Percentiles rank a stretch among this genome's conserved stretches.
These are phyloP conservation scores for Fraxinus ornus DNA, from an alignment of 305 asterid species.

Conservation along the genomic window DNA sequence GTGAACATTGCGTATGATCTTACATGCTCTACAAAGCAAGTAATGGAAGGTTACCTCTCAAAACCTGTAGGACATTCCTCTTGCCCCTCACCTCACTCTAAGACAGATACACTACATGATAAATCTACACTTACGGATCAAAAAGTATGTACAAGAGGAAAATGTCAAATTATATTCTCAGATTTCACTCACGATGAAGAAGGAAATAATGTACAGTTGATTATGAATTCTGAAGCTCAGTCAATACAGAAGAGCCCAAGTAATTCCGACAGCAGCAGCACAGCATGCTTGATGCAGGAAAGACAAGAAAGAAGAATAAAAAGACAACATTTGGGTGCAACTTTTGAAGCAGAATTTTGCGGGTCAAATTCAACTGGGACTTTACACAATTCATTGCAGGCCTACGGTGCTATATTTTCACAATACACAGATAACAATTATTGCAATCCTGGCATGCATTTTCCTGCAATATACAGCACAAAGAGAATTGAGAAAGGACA, in stretches of 20 bases:
- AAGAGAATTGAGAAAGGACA: constrained; percentile 62
- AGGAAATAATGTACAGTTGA: constrained; percentile 37
- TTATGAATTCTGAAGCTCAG: constrained; percentile 29
- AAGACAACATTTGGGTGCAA: constrained; percentile 38
- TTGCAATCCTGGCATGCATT: constrained; percentile 41
- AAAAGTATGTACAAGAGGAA: constrained; percentile 48
- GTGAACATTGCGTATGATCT: constrained; percentile 27
- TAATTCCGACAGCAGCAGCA: constrained; percentile 46
- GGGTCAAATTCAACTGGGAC: constrained; percentile 44
- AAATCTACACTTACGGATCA: constrained; percentile 24
- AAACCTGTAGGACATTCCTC: constrained; percentile 33
- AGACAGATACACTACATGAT: constrained; percentile 28
- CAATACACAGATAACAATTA: constrained; percentile 29
- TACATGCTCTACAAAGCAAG: constrained; percentile 30
- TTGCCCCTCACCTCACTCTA: constrained; percentile 26
- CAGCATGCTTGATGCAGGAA: constrained; percentile 43
- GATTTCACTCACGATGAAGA: constrained; percentile 70
- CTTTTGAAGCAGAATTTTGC: constrained; percentile 40
- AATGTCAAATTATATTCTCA: constrained; percentile 70
- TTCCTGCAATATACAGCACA: constrained; percentile 64
- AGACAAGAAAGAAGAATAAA: constrained; percentile 45
- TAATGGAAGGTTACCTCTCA: constrained; percentile 25
- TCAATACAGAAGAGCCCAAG: constrained; percentile 34
- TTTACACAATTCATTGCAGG: constrained; percentile 50
- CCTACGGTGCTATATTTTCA: constrained; percentile 34